These are phyloP conservation scores for Xylariales sp. DNA, from an alignment of 2,329 filamentous ascomycete genomes.

Conservation along the genomic window DNA sequence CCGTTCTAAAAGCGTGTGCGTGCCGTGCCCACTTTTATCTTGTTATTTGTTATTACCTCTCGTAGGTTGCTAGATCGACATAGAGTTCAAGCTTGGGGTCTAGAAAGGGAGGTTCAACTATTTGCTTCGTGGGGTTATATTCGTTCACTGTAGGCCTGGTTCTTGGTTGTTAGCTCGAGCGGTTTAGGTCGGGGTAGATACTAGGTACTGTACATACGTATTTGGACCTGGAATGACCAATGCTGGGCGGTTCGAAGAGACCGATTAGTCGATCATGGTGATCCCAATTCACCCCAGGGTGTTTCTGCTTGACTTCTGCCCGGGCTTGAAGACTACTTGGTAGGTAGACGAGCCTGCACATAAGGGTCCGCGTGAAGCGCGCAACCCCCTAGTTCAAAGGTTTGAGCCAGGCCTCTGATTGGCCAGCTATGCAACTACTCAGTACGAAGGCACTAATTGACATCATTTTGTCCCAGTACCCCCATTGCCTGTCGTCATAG, in stretches of 20 bases:
- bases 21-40: background rate
- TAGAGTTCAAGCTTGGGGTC: background rate
- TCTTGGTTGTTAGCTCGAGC: background rate
- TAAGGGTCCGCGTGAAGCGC: conserved; percentile 24
- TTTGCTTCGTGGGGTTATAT: background rate
- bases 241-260: background rate
- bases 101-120: background rate
- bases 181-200: background rate
- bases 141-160: background rate
- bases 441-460: conserved; percentile 8
- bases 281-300: background rate
- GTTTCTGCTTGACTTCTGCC: background rate
- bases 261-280: conserved; percentile 4
- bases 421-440: conserved; percentile 5
- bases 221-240: background rate
- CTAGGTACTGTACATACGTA: background rate
- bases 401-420: conserved; percentile 9
- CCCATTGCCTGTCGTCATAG: background rate
- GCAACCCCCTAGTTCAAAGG: background rate
- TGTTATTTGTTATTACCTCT: background rate
- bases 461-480: conserved; percentile 20
- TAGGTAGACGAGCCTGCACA: too few relatives aligned
- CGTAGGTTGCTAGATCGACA: background rate
- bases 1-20: background rate
- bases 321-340: background rate